A percentile compares a stretch with the other conserved stretches of the same genome.
These are phyloP conservation scores for Claviceps digitariae DNA, from an alignment of 2,329 filamentous ascomycete genomes.

Conservation along the genomic window DNA sequence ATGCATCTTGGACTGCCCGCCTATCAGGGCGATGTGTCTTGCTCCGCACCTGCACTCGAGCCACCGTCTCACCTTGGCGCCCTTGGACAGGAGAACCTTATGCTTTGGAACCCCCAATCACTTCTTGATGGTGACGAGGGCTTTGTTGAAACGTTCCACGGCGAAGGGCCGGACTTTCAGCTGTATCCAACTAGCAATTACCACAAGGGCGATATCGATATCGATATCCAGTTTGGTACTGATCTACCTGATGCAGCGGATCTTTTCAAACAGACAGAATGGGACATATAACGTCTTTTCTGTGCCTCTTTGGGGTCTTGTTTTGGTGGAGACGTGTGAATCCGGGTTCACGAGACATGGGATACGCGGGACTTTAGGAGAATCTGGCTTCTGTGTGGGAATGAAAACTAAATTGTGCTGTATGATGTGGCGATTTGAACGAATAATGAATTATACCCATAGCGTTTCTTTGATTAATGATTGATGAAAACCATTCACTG, in stretches of 20 bases:
- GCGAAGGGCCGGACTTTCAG: conserved; percentile 46
- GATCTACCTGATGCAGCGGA: too few species aligned
- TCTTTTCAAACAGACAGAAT: conserved; percentile 31
- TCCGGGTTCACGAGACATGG: too few species aligned
- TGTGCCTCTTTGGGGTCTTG: too few species aligned
- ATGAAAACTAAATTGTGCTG: too few species aligned
- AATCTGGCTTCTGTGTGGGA: too few species aligned
- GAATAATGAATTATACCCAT: too few species aligned
- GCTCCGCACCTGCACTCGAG: conserved; percentile 8
- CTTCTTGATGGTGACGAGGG: conserved; percentile 50
- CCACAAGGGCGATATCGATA: conserved; percentile 26
- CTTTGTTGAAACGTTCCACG: conserved; percentile 41
- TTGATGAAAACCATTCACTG: not conserved
- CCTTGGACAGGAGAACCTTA: conserved; percentile 51
- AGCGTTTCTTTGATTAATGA: too few species aligned
- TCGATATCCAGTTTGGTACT: too few species aligned
- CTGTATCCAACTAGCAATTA: conserved; percentile 36
- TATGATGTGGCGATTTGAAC: too few species aligned
- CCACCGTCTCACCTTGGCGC: conserved; percentile 49
- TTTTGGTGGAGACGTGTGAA: too few species aligned
- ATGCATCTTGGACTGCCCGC: conserved; percentile 28
- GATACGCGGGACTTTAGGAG: too few species aligned
- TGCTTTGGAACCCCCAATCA: conserved; percentile 55
- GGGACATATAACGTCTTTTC: too few species aligned
- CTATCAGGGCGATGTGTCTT: conserved; percentile 16